Conservation (phyloP, 2,329 filamentous ascomycete species). For the Epichloe typhina region DNA sequence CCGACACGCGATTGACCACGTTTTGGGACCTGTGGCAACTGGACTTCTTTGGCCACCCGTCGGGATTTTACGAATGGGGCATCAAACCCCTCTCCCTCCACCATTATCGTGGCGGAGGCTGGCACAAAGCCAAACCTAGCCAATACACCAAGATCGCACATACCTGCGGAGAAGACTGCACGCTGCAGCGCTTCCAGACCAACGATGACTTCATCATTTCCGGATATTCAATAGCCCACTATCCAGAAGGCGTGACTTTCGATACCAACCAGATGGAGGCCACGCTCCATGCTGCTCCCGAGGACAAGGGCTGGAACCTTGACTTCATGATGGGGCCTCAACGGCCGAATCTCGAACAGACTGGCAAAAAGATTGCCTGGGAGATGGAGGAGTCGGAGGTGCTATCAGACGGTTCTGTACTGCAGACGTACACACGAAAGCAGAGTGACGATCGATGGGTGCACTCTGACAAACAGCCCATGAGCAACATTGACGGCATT, state of each 20-base stretch:
- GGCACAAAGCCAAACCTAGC: slow-evolving; percentile 40
- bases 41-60: slow-evolving; percentile 45
- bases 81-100: slow-evolving; percentile 48
- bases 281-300: slow-evolving; percentile 36
- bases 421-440: slow-evolving; percentile 40
- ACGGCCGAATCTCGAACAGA: slow-evolving; percentile 31
- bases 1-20: slow-evolving; percentile 41
- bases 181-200: slow-evolving; percentile 44
- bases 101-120: slow-evolving; percentile 49
- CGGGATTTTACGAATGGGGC: slow-evolving; percentile 51
- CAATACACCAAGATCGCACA: slow-evolving; percentile 44
- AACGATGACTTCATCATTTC: slow-evolving; percentile 41
- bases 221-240: slow-evolving; percentile 46
- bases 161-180: slow-evolving; percentile 47
- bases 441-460: slow-evolving; percentile 41
- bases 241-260: slow-evolving; percentile 37
- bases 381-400: slow-evolving; percentile 37
- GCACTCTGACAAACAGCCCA: slow-evolving; percentile 28
- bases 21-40: slow-evolving; percentile 47
- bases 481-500: slow-evolving; percentile 41
- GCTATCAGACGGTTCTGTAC: slow-evolving; percentile 34
- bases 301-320: slow-evolving; percentile 35
- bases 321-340: slow-evolving; percentile 39
- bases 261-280: slow-evolving; percentile 37
- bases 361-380: slow-evolving; percentile 39